Base-by-base conservation (phyloP, 345 rosid species). In the Boechera stricta region DNA sequence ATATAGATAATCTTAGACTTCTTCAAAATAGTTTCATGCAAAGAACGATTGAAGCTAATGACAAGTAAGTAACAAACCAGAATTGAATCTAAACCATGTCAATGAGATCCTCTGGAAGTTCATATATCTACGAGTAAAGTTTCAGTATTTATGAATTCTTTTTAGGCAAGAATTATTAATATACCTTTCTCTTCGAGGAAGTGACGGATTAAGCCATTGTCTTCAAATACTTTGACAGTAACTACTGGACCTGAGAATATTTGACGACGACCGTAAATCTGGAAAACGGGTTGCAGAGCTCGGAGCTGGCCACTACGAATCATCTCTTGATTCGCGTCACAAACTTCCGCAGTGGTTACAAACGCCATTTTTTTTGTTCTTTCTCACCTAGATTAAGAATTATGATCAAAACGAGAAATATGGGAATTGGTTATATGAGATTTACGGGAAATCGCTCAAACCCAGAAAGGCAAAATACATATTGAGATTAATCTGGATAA, bases 281-380 rank as follows among this genome's bases (percentile, higher is more conserved):
- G 87, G 65, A 91, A 91, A 18, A 74, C 54, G 15, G 94, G 94
- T 67, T 91, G 94, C 73, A 91, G 84, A 33, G 97, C 94, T 18
- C 92, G 87, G 24, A 91, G 94, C 82, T 89, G 92, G 1, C 94
- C 94, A 39, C 92, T 88, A 48, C 84, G 85, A 28, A 89, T 84
- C 55, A 86, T 82, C 67, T 91, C 91, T 47, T 93, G 91, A 73
- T 91, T 91, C 28, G 94, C 94, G 72, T 91, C 97, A 79, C 94
- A 91, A 15, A 89, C 87, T 79, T 91, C 97, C 5, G 97, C 97
- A 35, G 94, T 89, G 16, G 97, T 89, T 64, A 89, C 91, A 76
- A 91, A 73, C 45, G 97, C 94, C 97, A 91, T 91, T 56, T 68
- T 56, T 69, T 31, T 61, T 13, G 5, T 55, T 64, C 73, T 67